Evolutionary conservation across 2,329 filamentous ascomycete genomes (phyloP), one percentile per base, ranked within the genome.

Genomic region (Talaromyces islandicus): DNA sequence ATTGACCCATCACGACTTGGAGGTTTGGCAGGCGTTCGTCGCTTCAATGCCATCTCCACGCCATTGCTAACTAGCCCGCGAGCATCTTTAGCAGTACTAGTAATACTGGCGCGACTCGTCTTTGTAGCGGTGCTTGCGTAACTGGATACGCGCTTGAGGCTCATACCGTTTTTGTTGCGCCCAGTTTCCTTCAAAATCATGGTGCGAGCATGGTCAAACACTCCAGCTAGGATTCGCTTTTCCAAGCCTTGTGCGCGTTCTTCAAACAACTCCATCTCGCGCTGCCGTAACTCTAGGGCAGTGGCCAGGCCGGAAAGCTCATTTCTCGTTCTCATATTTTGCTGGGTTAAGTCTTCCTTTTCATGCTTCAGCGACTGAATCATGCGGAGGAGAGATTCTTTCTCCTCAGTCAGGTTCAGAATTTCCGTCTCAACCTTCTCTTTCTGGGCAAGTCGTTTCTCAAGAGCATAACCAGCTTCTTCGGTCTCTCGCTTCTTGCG

Each of bases 301-400:
- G 91, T 97, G 72, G 97, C 91, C 1, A 99, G 83, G 9, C 91
- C 90, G 5, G 92, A 92, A 0, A 99, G 88, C 66, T 99, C 92
- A 25, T 91, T 91, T 10, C 86, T 86, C 29, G 97, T 81, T 59
- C 88, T 85, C 52, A 87, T 86, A 79, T 92, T 96, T 69, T 95
- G 90, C 60, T 87, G 83, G 12, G 83, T 81, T 59, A 97, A 80
- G 56, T 86, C 85, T 62, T 96, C 91, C 63, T 79, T 80, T 63
- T 81, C 78, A 24, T 72, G 65, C 61, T 75, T 75, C 35, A 82
- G 67, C 25, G 67, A 71, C 17, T 75, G 71, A 41, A 91, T 77
- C 27, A 83, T 84, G 21, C 78, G 79, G 56, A 85, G 80, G 7
- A 88, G 79, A 10, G 83, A 82, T 27, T 88, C 84, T 68, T 85